Evolutionary conservation across 495 filamentous ascomycete genomes (phyloP).

Genomic region (Evansstolkia leycettana): DNA sequence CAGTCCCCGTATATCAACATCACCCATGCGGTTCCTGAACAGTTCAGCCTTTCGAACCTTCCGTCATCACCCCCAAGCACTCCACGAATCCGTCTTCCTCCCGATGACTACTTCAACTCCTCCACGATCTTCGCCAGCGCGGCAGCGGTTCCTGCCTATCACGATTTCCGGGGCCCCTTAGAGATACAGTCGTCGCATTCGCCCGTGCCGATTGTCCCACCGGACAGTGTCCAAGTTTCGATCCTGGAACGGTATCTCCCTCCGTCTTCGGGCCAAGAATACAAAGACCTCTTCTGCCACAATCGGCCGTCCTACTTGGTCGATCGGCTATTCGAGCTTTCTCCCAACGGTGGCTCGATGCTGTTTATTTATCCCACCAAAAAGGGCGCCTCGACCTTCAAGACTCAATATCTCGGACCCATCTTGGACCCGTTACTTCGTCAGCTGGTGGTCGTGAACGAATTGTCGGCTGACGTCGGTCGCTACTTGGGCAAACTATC

Average conservation of each 20-base stretch:
- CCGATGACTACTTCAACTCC: slow-evolving; percentile 45
- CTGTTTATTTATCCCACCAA: slow-evolving; percentile 62
- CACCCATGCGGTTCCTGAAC: slow-evolving; percentile 49
- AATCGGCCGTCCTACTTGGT: slow-evolving; percentile 48
- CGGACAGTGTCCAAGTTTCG: slow-evolving; percentile 50
- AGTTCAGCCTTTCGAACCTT: slow-evolving; percentile 49
- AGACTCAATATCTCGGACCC: slow-evolving; percentile 50
- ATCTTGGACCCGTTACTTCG: slow-evolving; percentile 57
- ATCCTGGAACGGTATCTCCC: slow-evolving; percentile 63
- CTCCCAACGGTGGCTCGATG: slow-evolving; percentile 44
- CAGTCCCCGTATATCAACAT: slow-evolving; percentile 46
- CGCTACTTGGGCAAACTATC: slow-evolving; percentile 44
- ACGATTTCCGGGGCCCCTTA: slow-evolving; percentile 39
- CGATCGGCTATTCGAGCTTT: slow-evolving; percentile 54
- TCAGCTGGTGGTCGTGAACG: slow-evolving; percentile 50
- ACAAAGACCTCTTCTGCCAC: slow-evolving; percentile 45
- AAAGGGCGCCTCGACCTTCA: slow-evolving; percentile 50
- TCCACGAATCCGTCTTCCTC: slow-evolving; percentile 33
- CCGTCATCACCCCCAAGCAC: slow-evolving; percentile 49
- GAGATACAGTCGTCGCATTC: slow-evolving; percentile 26
- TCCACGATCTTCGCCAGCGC: slow-evolving; percentile 43
- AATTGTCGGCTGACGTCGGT: slow-evolving; percentile 47
- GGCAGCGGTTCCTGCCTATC: slow-evolving; percentile 41
- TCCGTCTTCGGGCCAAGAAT: slow-evolving; percentile 47
- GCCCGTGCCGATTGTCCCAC: slow-evolving; percentile 52